phyloP scores from a whole-genome alignment of 768 basidiomycete species.

The Obba rivulosa region DNA sequence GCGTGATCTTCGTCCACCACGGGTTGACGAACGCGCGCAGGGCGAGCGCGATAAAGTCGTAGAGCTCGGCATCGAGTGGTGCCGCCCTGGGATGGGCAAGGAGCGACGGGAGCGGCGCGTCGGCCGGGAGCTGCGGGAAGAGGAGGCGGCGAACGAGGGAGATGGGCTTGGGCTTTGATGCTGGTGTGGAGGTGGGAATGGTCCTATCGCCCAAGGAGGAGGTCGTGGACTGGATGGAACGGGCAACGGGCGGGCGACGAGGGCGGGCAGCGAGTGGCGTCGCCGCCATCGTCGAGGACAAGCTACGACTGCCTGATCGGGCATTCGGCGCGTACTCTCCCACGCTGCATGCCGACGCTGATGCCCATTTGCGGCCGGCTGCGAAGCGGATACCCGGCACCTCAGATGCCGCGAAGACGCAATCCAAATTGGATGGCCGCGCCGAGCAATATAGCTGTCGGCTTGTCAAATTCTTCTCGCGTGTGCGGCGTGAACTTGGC shows the following conservation, averaged over 20 bases:
- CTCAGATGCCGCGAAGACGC: no score
- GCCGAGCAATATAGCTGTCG: no score
- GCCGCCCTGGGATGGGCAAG: conserved; percentile 39
- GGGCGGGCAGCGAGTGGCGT: conserved; percentile 10
- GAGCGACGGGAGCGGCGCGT: conserved; percentile 46
- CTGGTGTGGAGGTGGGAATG: conserved; percentile 5
- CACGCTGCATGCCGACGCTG: background rate
- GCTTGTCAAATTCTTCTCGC: no score
- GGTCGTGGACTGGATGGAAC: conserved; percentile 20
- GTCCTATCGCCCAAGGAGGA: conserved; percentile 19
- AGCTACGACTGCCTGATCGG: background rate
- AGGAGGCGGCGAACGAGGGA: conserved; percentile 19
- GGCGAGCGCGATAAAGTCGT: conserved; percentile 76
- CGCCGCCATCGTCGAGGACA: conserved; percentile 16
- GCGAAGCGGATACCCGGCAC: no score
- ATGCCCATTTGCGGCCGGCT: background rate
- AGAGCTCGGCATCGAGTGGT: conserved; percentile 59
- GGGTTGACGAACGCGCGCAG: conserved; percentile 75
- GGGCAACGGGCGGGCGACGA: conserved; percentile 13
- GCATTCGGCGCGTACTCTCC: background rate
- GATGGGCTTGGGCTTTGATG: conserved; percentile 7
- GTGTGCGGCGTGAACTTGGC: no score
- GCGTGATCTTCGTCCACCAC: conserved; percentile 83
- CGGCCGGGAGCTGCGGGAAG: conserved; percentile 47
- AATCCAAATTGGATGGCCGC: no score